Conservation (phyloP, 2,329 filamentous ascomycete species). For the Ilyonectria robusta region DNA sequence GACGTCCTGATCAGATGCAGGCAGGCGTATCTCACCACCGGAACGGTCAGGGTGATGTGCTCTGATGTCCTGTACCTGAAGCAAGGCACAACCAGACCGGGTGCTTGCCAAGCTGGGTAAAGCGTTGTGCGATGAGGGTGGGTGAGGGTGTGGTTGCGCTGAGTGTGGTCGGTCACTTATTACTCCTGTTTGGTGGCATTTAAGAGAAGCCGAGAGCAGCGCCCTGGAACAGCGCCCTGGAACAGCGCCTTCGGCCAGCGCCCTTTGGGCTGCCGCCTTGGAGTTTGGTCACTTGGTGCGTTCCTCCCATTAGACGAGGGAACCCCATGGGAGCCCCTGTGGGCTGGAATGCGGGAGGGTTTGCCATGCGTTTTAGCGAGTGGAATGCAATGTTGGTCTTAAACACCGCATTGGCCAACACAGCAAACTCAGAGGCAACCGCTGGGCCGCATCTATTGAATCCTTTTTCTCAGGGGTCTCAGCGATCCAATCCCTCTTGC, state of each 20-base stretch:
- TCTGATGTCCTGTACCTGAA: slow-evolving; percentile 29
- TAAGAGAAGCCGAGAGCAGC: background rate
- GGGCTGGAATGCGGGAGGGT: slow-evolving; percentile 14
- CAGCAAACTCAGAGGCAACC: slow-evolving; percentile 14
- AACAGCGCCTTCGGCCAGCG: background rate
- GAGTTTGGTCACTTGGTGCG: too few relatives aligned
- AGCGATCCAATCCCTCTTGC: slow-evolving; percentile 37
- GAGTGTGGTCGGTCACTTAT: slow-evolving; percentile 16
- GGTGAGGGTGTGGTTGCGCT: slow-evolving; percentile 16
- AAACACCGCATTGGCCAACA: slow-evolving; percentile 36
- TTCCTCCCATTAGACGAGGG: background rate
- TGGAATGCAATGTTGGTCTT: slow-evolving; percentile 39
- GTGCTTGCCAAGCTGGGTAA: slow-evolving; percentile 21
- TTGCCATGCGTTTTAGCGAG: slow-evolving; percentile 31
- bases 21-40: slow-evolving; percentile 6
- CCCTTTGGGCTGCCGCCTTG: background rate
- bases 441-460: slow-evolving; percentile 4
- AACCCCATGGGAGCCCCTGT: slow-evolving; percentile 9
- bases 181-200: slow-evolving; percentile 15
- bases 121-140: slow-evolving; percentile 27
- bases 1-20: slow-evolving; percentile 1
- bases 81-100: slow-evolving; percentile 25
- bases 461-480: slow-evolving; percentile 26
- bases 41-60: slow-evolving; percentile 8
- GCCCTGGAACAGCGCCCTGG: background rate